A percentile compares a stretch with the other conserved stretches of the same genome.
Evolutionary conservation across 345 rosid species (phyloP).

Genomic region (Brassica juncea): DNA sequence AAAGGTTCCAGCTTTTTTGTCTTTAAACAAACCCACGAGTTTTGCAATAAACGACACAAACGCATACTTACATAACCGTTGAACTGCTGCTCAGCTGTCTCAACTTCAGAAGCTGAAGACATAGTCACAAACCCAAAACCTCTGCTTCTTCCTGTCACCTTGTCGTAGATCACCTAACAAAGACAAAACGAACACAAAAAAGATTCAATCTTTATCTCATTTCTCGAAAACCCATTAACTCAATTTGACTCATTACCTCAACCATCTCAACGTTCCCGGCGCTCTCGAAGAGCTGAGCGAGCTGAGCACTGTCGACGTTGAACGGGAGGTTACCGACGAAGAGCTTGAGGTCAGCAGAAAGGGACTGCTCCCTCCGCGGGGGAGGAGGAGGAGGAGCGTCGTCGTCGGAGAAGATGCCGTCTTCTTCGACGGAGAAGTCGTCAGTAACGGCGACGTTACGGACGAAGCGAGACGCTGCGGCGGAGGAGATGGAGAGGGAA

Average conservation of each 20-base stretch:
- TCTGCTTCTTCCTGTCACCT: slow-evolving; percentile 90
- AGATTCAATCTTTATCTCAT: background rate
- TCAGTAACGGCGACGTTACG: slow-evolving; percentile 63
- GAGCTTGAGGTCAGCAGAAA: slow-evolving; percentile 77
- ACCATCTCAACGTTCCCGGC: slow-evolving; percentile 95
- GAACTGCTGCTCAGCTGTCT: slow-evolving; percentile 76
- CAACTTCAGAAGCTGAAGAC: slow-evolving; percentile 71
- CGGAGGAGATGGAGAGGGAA: slow-evolving; percentile 44
- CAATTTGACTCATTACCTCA: slow-evolving; percentile 52
- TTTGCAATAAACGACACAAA: too few species aligned
- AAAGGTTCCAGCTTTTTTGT: background rate
- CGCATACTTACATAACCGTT: slow-evolving; percentile 77
- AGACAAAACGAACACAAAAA: slow-evolving; percentile 14
- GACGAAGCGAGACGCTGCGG: slow-evolving; percentile 51
- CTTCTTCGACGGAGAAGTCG: slow-evolving; percentile 70
- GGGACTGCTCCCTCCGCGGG: slow-evolving; percentile 36
- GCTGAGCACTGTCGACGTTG: slow-evolving; percentile 82
- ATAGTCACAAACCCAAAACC: slow-evolving; percentile 98
- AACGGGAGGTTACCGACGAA: slow-evolving; percentile 98
- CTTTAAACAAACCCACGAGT: slow-evolving; percentile 9
- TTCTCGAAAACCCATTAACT: background rate
- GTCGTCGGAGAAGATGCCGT: slow-evolving; percentile 45
- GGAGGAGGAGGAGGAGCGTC: slow-evolving; percentile 22
- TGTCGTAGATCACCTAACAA: slow-evolving; percentile 87
- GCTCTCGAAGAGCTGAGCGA: slow-evolving; percentile 71